Conservation (phyloP, 2,329 filamentous ascomycete genomes). For the Beauveria sp. region DNA sequence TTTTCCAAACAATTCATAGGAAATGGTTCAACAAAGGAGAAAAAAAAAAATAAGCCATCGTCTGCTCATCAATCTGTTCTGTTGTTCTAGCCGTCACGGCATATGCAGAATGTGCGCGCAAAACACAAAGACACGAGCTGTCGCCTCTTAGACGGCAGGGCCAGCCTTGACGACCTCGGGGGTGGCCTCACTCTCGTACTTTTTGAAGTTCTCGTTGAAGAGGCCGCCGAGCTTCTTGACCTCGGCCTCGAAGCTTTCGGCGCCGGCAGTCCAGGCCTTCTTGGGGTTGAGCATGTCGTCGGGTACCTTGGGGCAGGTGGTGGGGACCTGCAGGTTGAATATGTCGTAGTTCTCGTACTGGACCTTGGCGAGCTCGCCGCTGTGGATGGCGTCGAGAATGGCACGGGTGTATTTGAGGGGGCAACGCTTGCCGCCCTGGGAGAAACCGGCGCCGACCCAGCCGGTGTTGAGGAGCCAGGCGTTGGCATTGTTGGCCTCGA, state of each 20-base stretch:
- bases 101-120: constrained; percentile 5
- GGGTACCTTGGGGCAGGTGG: constrained; percentile 80
- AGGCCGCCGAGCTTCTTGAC: constrained; percentile 83
- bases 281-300: constrained; percentile 89
- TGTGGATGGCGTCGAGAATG: constrained; percentile 97
- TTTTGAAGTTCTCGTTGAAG: constrained; percentile 97
- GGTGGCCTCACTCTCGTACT: constrained; percentile 81
- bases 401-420: constrained; percentile 97
- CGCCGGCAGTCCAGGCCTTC: constrained; percentile 80
- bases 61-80: constrained; percentile 11
- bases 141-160: constrained; percentile 30
- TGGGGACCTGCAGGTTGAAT: constrained; percentile 97
- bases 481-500: constrained; percentile 87
- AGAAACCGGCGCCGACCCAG: constrained; percentile 87
- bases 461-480: constrained; percentile 98
- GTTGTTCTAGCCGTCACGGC: constrained; percentile 10
- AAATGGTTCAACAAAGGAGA: constrained; percentile 3
- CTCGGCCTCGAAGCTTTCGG: constrained; percentile 75
- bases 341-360: constrained; percentile 93
- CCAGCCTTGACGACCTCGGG: constrained; percentile 67
- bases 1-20: constrained; percentile 2
- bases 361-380: constrained; percentile 83
- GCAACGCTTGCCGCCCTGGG: constrained; percentile 92
- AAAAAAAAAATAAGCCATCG: not conserved
- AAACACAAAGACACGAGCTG: not conserved